These are phyloP conservation scores for Delitschia confertaspora DNA, from an alignment of 495 filamentous ascomycete genomes.

Conservation along the genomic window DNA sequence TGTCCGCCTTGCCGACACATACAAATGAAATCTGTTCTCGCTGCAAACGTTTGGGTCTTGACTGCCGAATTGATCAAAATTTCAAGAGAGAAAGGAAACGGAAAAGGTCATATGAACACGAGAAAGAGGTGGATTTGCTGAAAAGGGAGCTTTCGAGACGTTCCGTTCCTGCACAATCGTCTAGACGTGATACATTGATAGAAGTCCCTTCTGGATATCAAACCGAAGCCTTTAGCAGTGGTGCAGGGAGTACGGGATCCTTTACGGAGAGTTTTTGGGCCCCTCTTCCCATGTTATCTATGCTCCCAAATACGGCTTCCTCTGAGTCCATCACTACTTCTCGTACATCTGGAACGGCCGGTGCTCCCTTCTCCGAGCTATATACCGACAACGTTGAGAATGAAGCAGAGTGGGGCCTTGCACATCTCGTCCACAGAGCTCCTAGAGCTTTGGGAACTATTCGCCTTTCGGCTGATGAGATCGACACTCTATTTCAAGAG, in stretches of 20 bases:
- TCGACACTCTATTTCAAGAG: conserved; percentile 64
- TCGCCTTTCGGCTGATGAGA: conserved; percentile 58
- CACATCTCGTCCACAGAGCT: background rate
- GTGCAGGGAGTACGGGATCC: background rate
- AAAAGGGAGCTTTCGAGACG: conserved; percentile 7
- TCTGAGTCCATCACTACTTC: too few relatives aligned
- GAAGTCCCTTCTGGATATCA: background rate
- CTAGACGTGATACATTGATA: background rate
- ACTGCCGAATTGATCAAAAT: conserved; percentile 84
- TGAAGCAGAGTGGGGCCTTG: too few relatives aligned
- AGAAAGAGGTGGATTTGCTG: conserved; percentile 31
- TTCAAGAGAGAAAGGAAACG: conserved; percentile 88
- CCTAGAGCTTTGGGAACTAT: conserved; percentile 55
- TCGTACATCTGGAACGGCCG: too few relatives aligned
- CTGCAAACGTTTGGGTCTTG: conserved; percentile 73
- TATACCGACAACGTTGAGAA: too few relatives aligned
- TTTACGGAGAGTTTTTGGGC: background rate
- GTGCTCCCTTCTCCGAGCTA: too few relatives aligned
- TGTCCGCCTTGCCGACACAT: conserved; percentile 79
- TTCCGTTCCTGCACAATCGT: background rate
- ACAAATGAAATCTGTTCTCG: conserved; percentile 68
- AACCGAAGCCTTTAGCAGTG: background rate
- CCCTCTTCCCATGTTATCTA: background rate
- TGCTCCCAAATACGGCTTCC: too few relatives aligned
- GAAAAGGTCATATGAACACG: conserved; percentile 83